Conservation (phyloP, 805 yeast species). For the Nakazawaea molendinolei region DNA sequence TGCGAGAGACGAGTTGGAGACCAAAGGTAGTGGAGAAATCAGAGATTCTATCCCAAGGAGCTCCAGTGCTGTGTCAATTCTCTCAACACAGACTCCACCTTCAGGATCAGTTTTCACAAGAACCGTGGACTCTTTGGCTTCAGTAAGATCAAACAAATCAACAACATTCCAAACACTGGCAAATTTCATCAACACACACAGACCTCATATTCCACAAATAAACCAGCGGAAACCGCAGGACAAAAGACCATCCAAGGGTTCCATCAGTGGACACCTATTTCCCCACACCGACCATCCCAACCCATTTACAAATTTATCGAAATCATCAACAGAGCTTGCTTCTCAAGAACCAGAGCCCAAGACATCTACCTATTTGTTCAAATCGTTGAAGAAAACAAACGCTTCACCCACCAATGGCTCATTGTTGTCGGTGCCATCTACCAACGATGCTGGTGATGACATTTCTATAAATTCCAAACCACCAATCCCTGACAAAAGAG, state of each 20-base stretch:
- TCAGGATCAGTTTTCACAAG: neutral
- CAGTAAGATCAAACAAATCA: slow-evolving; percentile 1
- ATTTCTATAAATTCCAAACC: too few relatives aligned
- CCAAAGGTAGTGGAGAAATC: too few relatives aligned
- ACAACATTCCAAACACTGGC: slow-evolving; percentile 6
- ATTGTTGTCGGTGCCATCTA: neutral
- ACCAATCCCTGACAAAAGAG: neutral
- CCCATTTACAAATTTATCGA: neutral
- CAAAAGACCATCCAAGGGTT: too few relatives aligned
- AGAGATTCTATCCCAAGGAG: too few relatives aligned
- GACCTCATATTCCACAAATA: slow-evolving; percentile 1
- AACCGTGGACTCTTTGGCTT: neutral
- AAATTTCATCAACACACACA: slow-evolving; percentile 4
- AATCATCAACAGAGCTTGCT: neutral
- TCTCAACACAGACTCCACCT: neutral
- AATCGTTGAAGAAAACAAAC: slow-evolving; percentile 1
- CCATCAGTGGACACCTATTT: too few relatives aligned
- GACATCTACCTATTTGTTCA: neutral
- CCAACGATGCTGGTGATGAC: neutral
- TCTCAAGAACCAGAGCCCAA: neutral
- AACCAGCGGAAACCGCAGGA: neutral
- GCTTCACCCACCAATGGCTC: neutral
- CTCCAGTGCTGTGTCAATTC: neutral
- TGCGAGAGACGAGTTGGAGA: too few relatives aligned
- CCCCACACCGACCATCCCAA: too few relatives aligned